Evolutionary conservation across 208 protist genomes (phyloP), one percentile per base, ranked within the genome.

Genomic region (Crithidia bombi): DNA sequence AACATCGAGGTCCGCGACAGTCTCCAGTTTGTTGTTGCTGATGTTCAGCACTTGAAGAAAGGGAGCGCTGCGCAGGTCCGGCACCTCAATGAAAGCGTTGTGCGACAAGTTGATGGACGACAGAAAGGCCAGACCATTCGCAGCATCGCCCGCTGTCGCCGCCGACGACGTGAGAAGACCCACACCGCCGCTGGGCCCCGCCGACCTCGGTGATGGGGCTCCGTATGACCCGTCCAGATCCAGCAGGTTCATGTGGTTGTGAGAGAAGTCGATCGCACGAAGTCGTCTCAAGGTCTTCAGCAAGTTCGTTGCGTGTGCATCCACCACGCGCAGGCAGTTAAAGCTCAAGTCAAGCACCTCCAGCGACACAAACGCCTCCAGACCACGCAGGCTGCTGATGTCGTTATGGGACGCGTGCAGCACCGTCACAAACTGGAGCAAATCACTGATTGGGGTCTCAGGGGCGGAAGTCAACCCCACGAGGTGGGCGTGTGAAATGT

Each of bases 61-160:
- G 6, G 85, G 86, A 49, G 88, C 75, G n/a, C 69, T 70, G 49
- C 91, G 86, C 21, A 96, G 69, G 65, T 93, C 85, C 3, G 91
- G 91, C 10, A 96, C 35, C 46, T 92, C 88, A 28, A 90, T 68
- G 1, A 96, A 69, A n/a, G 75, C 76, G 69, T 96, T 96, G 80
- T 94, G 86, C 0, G 83, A 78, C 11, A 96, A 51, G 65, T 96
- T 80, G 15, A 96, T 64, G 9, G 68, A 26, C 10, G 75, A 79
- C 39, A 96, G 69, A 15, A 43, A 46, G 32, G 69, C 43, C 0
- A 73, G 32, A 19, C 33, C 30, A n/a, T 17, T 28, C 1, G 72
- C 66, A 15, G 59, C 58, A 12, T 78, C 69, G 23, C 52, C 30
- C 5, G 68, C 47, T 33, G 14, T 35, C 19, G 41, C 39, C 41